Evolutionary conservation across 2,329 filamentous ascomycete species (phyloP).

Genomic region (Fusarium sp.): DNA sequence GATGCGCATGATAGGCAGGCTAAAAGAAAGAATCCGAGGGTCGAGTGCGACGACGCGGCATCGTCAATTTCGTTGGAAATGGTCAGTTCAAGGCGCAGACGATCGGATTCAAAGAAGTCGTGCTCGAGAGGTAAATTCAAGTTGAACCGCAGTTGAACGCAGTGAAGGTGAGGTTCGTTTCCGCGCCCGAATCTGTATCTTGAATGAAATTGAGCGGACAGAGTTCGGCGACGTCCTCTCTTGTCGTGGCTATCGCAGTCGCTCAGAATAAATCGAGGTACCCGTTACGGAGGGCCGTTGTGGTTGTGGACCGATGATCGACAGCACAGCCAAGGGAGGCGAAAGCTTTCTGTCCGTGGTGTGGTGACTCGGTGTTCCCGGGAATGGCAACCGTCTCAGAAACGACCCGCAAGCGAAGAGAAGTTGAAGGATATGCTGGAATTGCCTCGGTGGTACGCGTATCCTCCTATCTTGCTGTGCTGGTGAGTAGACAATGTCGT

Average conservation of each 20-base stretch:
- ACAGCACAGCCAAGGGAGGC: slow-evolving; percentile 41
- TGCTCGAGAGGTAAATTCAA: slow-evolving; percentile 8
- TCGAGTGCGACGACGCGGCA: slow-evolving; percentile 45
- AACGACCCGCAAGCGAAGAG: background rate
- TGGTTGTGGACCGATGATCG: slow-evolving; percentile 42
- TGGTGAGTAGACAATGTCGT: slow-evolving; percentile 6
- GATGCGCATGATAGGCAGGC: slow-evolving; percentile 74
- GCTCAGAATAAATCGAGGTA: slow-evolving; percentile 11
- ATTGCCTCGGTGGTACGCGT: background rate
- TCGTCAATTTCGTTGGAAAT: slow-evolving; percentile 40
- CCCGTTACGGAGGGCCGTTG: slow-evolving; percentile 28
- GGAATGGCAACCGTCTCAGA: slow-evolving; percentile 3
- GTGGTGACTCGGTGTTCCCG: slow-evolving; percentile 40
- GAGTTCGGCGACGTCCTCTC: slow-evolving; percentile 1
- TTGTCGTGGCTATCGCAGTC: slow-evolving; percentile 17
- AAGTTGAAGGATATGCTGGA: background rate
- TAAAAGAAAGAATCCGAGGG: slow-evolving; percentile 39
- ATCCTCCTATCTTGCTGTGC: slow-evolving; percentile 1
- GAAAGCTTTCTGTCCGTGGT: slow-evolving; percentile 28
- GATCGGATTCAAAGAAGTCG: slow-evolving; percentile 9
- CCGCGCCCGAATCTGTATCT: slow-evolving; percentile 9
- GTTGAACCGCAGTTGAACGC: background rate
- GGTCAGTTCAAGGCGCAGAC: slow-evolving; percentile 20
- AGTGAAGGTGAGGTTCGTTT: slow-evolving; percentile 9
- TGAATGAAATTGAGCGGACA: slow-evolving; percentile 7